Conservation (phyloP, 176 grass and related monocot genomes). For the Rhynchospora breviuscula region DNA sequence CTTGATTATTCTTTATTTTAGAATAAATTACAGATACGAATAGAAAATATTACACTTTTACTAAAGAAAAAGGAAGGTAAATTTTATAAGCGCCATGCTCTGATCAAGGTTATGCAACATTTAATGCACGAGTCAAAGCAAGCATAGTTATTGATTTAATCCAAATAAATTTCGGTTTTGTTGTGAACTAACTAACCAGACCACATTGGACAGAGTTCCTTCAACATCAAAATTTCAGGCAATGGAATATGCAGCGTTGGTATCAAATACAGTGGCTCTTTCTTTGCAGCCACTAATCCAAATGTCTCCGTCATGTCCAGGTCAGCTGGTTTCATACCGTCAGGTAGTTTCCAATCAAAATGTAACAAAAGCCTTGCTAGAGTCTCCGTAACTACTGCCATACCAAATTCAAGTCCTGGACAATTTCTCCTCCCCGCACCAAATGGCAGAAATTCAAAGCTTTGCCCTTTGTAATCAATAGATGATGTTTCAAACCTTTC, state of each 20-base stretch:
- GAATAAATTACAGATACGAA: too few species aligned
- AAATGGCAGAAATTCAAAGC: background rate
- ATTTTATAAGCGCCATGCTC: too few species aligned
- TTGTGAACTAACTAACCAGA: too few species aligned
- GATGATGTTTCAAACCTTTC: background rate
- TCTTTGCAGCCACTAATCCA: background rate
- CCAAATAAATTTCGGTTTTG: too few species aligned
- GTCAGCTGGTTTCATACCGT: background rate
- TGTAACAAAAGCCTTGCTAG: background rate
- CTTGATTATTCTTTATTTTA: too few species aligned
- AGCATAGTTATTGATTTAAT: too few species aligned
- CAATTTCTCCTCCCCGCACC: background rate
- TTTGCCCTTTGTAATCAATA: background rate
- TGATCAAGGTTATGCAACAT: too few species aligned
- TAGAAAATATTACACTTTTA: too few species aligned
- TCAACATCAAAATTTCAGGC: too few species aligned
- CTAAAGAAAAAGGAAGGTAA: too few species aligned
- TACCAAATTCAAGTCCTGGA: background rate
- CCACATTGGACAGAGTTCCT: too few species aligned
- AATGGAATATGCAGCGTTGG: background rate
- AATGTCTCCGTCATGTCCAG: background rate
- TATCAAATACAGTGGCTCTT: background rate
- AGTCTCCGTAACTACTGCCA: background rate
- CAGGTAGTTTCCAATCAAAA: background rate
- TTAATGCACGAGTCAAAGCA: too few species aligned